phyloP scores from a whole-genome alignment of 805 yeast genomes.

The Isabelozyma heimii region DNA sequence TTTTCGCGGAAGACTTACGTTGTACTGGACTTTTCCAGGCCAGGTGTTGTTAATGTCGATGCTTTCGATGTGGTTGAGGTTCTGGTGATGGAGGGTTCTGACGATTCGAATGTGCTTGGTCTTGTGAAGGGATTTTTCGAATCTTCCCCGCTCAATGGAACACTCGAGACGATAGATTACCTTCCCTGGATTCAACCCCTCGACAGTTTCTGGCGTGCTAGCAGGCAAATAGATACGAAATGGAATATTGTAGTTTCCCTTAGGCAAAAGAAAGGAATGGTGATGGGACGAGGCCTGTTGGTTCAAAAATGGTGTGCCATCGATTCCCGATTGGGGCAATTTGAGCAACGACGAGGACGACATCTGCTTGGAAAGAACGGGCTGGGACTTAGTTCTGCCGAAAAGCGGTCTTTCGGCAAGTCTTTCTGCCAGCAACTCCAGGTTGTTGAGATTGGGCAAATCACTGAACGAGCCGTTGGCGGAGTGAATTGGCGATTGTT shows the following conservation, averaged over 20 bases:
- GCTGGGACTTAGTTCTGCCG: conserved; percentile 29
- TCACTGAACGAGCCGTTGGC: background rate
- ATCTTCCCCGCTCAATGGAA: conserved; percentile 40
- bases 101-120: conserved; percentile 42
- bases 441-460: background rate
- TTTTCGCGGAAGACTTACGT: conserved; percentile 40
- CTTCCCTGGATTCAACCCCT: conserved; percentile 44
- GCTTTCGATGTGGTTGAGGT: conserved; percentile 37
- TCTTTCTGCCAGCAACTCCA: background rate
- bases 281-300: conserved; percentile 14
- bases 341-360: conserved; percentile 13
- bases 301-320: conserved; percentile 44
- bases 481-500: background rate
- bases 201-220: conserved; percentile 48
- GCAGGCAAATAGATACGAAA: conserved; percentile 45
- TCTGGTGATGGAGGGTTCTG: conserved; percentile 42
- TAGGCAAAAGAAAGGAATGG: conserved; percentile 43
- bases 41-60: conserved; percentile 49
- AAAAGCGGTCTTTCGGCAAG: conserved; percentile 21
- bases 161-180: conserved; percentile 43
- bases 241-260: conserved; percentile 53
- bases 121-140: conserved; percentile 34
- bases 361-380: conserved; percentile 9
- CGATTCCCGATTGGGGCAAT: conserved; percentile 35
- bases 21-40: conserved; percentile 53